Evolutionary conservation across 305 asterid genomes (phyloP).

Genomic region (Rubia peregrina): DNA sequence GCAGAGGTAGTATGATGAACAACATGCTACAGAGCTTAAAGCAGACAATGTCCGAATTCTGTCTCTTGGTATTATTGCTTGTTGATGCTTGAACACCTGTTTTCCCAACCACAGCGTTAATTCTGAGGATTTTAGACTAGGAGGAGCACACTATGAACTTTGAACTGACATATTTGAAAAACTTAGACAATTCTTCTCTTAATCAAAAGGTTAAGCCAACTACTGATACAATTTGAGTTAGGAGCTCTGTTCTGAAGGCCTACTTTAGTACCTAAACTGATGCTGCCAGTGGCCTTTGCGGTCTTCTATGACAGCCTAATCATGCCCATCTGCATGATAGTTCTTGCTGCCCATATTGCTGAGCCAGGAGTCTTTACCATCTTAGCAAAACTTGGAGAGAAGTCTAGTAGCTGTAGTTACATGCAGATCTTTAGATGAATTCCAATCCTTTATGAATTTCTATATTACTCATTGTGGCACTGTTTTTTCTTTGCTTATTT

Average conservation of each 20-base stretch:
- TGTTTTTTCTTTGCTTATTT: slow-evolving; percentile 4
- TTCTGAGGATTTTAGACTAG: neutral
- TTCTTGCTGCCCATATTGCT: neutral
- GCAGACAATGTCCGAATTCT: neutral
- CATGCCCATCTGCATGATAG: neutral
- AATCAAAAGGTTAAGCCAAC: neutral
- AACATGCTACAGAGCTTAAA: neutral
- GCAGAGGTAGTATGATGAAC: neutral
- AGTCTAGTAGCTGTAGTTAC: neutral
- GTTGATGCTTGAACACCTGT: neutral
- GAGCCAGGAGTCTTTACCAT: neutral
- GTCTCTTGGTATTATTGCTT: neutral
- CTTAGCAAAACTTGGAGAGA: neutral
- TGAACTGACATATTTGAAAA: neutral
- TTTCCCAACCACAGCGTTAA: neutral
- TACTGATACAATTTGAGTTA: neutral
- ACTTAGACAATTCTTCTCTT: neutral
- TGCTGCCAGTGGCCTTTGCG: neutral
- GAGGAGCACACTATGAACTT: neutral
- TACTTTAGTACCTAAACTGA: neutral
- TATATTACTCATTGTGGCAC: neutral
- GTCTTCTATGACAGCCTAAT: neutral
- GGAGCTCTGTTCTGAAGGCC: neutral
- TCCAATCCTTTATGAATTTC: neutral
- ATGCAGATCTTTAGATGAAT: neutral